Percentiles rank a stretch among this genome's conserved stretches.
Conservation (phyloP, 495 filamentous ascomycete species). For the Beverwykella pulmonaria region DNA sequence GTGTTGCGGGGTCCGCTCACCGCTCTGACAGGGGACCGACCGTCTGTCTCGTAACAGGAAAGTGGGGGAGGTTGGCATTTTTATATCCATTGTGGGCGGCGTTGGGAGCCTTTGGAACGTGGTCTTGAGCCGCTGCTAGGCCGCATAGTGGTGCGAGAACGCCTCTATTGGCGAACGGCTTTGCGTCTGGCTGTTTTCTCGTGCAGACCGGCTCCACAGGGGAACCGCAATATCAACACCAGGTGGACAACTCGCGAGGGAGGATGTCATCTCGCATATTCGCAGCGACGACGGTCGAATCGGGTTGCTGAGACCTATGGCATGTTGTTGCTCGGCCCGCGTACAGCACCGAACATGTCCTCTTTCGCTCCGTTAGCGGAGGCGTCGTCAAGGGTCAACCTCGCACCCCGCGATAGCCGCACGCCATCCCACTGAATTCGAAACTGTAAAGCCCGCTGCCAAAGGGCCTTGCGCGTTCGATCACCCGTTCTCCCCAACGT, state of each 20-base stretch:
- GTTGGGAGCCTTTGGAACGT: neutral
- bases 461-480: too few species aligned
- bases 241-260: too few species aligned
- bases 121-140: neutral
- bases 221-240: too few species aligned
- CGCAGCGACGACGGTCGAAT: neutral
- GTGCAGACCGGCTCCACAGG: too few species aligned
- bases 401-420: constrained; percentile 26
- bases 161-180: neutral
- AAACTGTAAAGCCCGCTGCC: too few species aligned
- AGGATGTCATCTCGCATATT: constrained; percentile 17
- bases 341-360: neutral
- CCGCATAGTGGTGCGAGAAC: too few species aligned
- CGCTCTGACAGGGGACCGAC: neutral
- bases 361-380: neutral
- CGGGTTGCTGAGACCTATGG: neutral
- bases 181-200: too few species aligned
- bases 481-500: neutral
- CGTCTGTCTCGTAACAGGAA: constrained; percentile 18
- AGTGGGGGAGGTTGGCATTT: constrained; percentile 10
- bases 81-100: neutral
- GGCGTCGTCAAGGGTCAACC: neutral
- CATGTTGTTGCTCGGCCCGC: neutral
- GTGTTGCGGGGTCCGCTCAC: constrained; percentile 29
- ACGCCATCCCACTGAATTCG: constrained; percentile 15